Conservation (phyloP, 2,329 filamentous ascomycete species). For the Aureobasidium sp. region DNA sequence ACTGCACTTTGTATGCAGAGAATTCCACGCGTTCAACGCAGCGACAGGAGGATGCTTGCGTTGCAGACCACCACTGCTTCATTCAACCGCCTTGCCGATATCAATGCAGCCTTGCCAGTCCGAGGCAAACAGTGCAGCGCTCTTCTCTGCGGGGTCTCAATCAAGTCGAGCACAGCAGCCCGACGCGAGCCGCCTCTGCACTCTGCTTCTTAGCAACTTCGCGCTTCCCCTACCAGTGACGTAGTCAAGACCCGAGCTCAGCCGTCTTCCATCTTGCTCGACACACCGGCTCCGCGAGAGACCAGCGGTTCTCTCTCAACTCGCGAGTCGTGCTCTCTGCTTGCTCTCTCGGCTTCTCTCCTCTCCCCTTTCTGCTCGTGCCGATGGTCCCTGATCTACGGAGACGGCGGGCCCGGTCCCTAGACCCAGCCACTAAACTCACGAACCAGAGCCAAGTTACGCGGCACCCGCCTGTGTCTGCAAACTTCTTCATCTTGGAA, state of each 20-base stretch:
- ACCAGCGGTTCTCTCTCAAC: background rate
- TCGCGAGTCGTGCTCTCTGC: background rate
- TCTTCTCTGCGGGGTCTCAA: background rate
- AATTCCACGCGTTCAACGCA: background rate
- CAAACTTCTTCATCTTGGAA: background rate
- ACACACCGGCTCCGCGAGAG: background rate
- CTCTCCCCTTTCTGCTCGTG: background rate
- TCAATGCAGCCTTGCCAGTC: background rate
- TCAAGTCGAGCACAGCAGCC: background rate
- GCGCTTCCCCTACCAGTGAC: background rate
- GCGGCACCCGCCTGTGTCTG: background rate
- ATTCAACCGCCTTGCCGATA: background rate
- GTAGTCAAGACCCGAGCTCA: background rate
- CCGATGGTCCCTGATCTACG: conserved; percentile 2
- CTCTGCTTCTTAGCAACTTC: background rate
- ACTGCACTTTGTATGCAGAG: background rate
- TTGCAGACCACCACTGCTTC: background rate
- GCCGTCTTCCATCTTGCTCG: background rate
- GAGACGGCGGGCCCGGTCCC: background rate
- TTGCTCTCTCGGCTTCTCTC: background rate
- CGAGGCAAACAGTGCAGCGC: background rate
- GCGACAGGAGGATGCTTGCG: background rate
- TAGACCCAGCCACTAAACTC: background rate
- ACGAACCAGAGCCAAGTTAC: background rate
- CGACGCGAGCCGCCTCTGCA: background rate